Base-by-base conservation (phyloP, 768 basidiomycete genomes). In the Lactarius hatsudake region DNA sequence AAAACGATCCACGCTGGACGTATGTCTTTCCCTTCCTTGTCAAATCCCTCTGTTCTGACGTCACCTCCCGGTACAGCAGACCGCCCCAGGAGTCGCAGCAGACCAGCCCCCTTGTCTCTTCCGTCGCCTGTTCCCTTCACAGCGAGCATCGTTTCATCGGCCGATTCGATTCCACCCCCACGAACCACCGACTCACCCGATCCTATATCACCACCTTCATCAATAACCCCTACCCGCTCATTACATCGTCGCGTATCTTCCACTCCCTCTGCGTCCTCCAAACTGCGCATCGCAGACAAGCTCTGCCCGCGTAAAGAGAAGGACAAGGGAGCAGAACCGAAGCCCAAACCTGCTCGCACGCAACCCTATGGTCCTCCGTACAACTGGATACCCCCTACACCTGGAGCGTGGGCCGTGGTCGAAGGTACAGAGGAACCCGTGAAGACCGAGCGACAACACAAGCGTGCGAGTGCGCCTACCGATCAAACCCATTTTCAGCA, bases 341-440 rank as follows among this genome's bases (percentile, higher is more conserved):
- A 54, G 26, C 66, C 67, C 18, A 64, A 56, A 30, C 64, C 70
- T 15, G 61, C 70, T 15, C 70, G 70, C 30, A 71, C 70, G 1
- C 70, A 71, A 61, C 70, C 70, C 32, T 71, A 71, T 30, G 70
- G 68, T 18, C 65, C 68, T 0, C 70, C 70, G 18, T 71, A 71
- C 54, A 70, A 70, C 10, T 66, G 65, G 65, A 59, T 43, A 30
- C 70, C 70, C 0, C 70, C 70, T 23, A 54, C 65, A 28, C 64
- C 69, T 4, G 70, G 70, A 30, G 62, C 55, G 28, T 71, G 70
- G 70, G 70, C 53, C n/a, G 67, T 60, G 38, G 51, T n/a, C 20
- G 60, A 62, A 7, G 59, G 36, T 36, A 20, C 56, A 18, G 65
- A 62, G 1, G 45, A 62, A 28, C 15, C 13, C 12, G 1, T 5